These are phyloP conservation scores for Sporisorium scitamineum DNA, from an alignment of 1,284 basidiomycete species.

Conservation along the genomic window DNA sequence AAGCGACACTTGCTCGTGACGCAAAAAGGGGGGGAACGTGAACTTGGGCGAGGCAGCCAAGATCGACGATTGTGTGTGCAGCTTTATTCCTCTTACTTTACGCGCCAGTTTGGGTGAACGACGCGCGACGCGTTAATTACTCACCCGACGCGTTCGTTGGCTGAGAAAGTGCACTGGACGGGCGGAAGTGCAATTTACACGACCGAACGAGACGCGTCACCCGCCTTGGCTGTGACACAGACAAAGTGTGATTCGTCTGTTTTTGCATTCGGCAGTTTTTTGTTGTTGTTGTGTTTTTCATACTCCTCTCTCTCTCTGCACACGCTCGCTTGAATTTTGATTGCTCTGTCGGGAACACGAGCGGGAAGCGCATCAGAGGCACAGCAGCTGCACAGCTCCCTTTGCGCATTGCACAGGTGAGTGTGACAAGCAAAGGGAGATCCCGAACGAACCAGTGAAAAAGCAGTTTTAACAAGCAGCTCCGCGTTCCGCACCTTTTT, in stretches of 20 bases:
- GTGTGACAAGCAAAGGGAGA: not conserved
- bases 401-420: conserved; percentile 11
- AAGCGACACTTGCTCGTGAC: no score
- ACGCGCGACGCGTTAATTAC: conserved; percentile 34
- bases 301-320: conserved; percentile 1
- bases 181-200: conserved; percentile 18
- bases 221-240: not conserved
- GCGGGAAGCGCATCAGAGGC: not conserved
- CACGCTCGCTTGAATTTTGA: conserved; percentile 1
- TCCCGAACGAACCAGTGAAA: conserved; percentile 6
- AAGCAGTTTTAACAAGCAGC: not conserved
- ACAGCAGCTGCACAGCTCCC: not conserved
- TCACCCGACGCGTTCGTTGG: conserved; percentile 3
- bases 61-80: conserved; percentile 1
- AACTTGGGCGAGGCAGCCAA: no score
- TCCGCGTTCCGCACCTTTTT: conserved; percentile 18
- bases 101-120: not conserved
- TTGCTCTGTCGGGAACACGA: not conserved
- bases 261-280: conserved; percentile 22
- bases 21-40: no score
- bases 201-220: conserved; percentile 8
- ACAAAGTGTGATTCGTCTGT: conserved; percentile 3
- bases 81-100: not conserved
- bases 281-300: not conserved
- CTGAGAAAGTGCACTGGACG: not conserved